phyloP scores from a whole-genome alignment of 2,329 filamentous ascomycete genomes.

The Fusarium succisae region DNA sequence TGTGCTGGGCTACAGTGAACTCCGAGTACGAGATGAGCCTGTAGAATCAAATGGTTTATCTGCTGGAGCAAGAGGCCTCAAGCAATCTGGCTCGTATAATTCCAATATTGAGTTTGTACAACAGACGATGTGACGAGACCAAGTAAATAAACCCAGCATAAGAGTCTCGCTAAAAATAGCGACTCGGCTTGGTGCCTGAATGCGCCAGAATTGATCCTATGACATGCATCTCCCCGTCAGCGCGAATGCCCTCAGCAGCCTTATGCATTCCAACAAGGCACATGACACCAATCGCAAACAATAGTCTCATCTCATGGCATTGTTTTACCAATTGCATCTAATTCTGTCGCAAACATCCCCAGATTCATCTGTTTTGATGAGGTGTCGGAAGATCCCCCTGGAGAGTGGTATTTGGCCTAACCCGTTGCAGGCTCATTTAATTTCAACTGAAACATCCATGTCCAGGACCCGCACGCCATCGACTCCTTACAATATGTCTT shows the following conservation, averaged over 20 bases:
- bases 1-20: too few species aligned
- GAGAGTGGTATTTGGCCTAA: conserved; percentile 1
- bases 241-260: not conserved
- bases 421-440: conserved; percentile 9
- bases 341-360: not conserved
- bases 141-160: not conserved
- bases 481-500: conserved; percentile 6
- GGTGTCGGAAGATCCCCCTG: conserved; percentile 19
- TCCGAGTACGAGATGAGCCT: not conserved
- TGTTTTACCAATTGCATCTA: not conserved
- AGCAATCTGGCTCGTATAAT: not conserved
- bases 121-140: not conserved
- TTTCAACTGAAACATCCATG: conserved; percentile 27
- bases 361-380: not conserved
- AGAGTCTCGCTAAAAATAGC: not conserved
- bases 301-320: not conserved
- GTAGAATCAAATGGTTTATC: not conserved
- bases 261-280: not conserved
- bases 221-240: not conserved
- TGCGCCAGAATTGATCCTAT: not conserved
- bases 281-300: not conserved
- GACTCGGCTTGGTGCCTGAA: not conserved
- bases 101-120: not conserved
- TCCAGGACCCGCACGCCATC: not conserved
- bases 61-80: not conserved